Base-by-base conservation (phyloP, 2,329 filamentous ascomycete genomes). In the Chaetothyriales sp. region DNA sequence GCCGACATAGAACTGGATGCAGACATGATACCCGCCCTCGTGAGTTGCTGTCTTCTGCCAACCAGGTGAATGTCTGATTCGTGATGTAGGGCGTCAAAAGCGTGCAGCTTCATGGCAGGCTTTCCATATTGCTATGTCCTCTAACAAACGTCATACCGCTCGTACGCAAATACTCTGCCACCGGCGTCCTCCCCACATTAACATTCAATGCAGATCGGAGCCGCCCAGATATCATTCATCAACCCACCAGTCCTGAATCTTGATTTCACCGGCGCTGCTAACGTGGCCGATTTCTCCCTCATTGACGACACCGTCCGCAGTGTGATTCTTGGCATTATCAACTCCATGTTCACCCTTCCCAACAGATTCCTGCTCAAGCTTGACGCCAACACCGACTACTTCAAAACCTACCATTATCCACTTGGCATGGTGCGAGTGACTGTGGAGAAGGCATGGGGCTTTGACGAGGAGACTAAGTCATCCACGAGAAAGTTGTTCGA, bases 341-440 rank as follows among this genome's bases (percentile, higher is more conserved):
- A 56, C 52, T 54, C 52, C 52, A 56, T 56, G 54, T 56, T 56
- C 44, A 56, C 54, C 19, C 52, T 56, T 28, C 54, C 54, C 52
- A 56, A 56, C 49, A 52, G 54, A 28, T 54, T 54, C 49, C 54
- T 56, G 46, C 46, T 56, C 46, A 64, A 69, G 56, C 62, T 71
- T 18, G 60, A 62, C 25, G 66, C 63, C 4, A 63, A 72, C 47
- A 48, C 58, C 10, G 54, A 60, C 29, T 70, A 69, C 52, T 63
- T 72, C 50, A 46, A 56, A 48, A 54, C 52, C 49, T 56, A 48
- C 54, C 54, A 56, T 25, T 54, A 56, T 40, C 54, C 54, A 37
- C 37, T 56, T 47, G 54, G 54, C 49, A 56, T 56, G 54, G 28
- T 56, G 22, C 54, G 54, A 43, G 47, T 56, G 49, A 56, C 54